Percentiles rank a stretch among this genome's conserved stretches.
These are phyloP conservation scores for Scorias spongiosa DNA, from an alignment of 2,329 filamentous ascomycete species.

Conservation along the genomic window DNA sequence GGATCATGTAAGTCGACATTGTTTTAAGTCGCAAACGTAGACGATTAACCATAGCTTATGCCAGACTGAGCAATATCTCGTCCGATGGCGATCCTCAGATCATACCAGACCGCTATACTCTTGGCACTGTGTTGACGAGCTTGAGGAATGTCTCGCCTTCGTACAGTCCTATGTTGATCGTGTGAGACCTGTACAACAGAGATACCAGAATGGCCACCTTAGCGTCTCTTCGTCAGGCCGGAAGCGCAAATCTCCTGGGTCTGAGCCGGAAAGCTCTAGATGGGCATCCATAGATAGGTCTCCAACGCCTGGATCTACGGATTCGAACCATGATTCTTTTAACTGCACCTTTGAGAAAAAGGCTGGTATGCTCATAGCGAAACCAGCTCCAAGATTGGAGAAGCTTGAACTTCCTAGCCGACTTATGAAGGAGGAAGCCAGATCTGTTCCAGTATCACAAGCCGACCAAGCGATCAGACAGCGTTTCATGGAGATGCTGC, in stretches of 20 bases:
- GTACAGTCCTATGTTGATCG: constrained; percentile 28
- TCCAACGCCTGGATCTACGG: no score
- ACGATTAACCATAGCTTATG: constrained; percentile 1
- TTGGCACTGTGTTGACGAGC: constrained; percentile 29
- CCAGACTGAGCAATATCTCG: constrained; percentile 27
- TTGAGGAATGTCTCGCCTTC: constrained; percentile 22
- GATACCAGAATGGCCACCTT: neutral
- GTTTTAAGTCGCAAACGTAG: neutral
- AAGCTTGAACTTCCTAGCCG: constrained; percentile 18
- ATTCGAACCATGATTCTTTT: constrained; percentile 4
- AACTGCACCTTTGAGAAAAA: constrained; percentile 6
- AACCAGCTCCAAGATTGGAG: constrained; percentile 4
- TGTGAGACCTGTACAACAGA: neutral
- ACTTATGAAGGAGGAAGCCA: constrained; percentile 21
- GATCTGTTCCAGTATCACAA: constrained; percentile 11
- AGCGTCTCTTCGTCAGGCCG: constrained; percentile 1
- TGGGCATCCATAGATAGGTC: no score
- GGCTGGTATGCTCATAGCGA: constrained; percentile 1
- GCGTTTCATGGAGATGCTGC: constrained; percentile 21
- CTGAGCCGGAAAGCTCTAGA: constrained; percentile 1
- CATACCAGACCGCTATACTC: constrained; percentile 9
- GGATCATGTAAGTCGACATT: constrained; percentile 11
- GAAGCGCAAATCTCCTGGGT: constrained; percentile 15
- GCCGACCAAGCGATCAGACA: constrained; percentile 23
- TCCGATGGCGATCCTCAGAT: constrained; percentile 23